Evolutionary conservation across 1,284 basidiomycete genomes (phyloP), one percentile per base, ranked within the genome.

Genomic region (Apiotrichum gamsii): DNA sequence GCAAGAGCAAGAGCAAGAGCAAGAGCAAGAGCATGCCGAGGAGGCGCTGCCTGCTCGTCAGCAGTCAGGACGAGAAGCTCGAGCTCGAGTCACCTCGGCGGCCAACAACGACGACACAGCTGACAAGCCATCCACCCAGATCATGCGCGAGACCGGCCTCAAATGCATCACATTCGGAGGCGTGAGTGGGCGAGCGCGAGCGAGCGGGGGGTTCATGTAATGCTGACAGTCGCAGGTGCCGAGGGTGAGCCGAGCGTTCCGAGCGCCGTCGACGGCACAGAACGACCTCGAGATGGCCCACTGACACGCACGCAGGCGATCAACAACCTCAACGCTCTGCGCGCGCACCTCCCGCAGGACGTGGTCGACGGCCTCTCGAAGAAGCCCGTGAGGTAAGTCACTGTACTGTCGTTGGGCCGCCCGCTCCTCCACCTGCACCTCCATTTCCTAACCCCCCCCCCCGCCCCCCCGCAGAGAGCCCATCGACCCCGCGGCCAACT

Each of bases 151-250:
- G 75, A 82, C 86, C 9, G 90, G 90, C 5, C 70, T 98, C 67
- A 97, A 98, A 75, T 91, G 88, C 61, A 83, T 85, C 64, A 87
- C 91, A 57, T 91, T 95, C 70, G 82, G 89, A 55, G 91, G 91
- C 33, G 89, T 94, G 45, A 54, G 61, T 58, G 11, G 18, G 32
- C 30, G 25, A 6, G 25, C 39, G 43, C 44, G 51, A 39, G 55
- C 59, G 34, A 42, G 35, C 24, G 30, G 32, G 45, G 32, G 37
- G 28, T 48, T 38, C 41, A 45, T 20, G n/a, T n/a, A 42, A 31
- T 46, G 49, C 39, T 42, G 47, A 42, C 45, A 43, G 36, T 14
- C n/a, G 18, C 40, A 49, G 46, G 40, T 50, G 10, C 48, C 52
- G 8, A 38, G 45, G 20, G 39, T 29, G 15, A 25, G 36, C 23